Percentiles rank a stretch among this genome's conserved stretches.
These are phyloP conservation scores for Tetraselmis striata DNA, from an alignment of 139 green algal genomes.

Conservation along the genomic window DNA sequence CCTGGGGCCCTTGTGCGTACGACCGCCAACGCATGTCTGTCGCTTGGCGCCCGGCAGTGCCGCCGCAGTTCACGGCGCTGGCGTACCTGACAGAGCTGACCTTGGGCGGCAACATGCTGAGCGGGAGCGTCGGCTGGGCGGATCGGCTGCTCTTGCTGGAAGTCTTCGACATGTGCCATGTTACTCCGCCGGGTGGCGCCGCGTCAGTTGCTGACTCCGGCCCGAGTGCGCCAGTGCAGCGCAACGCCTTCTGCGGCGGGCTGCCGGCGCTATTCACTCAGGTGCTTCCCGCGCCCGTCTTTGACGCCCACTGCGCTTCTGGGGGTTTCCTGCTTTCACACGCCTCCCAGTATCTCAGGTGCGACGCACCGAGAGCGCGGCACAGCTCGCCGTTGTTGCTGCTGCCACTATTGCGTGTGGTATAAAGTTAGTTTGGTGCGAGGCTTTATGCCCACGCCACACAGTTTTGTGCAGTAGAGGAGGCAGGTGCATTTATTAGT, in stretches of 20 bases:
- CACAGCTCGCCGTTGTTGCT: no score
- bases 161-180: not conserved
- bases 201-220: no score
- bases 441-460: no score
- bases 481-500: no score
- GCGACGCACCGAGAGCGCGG: no score
- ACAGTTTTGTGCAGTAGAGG: no score
- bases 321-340: not conserved
- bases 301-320: no score
- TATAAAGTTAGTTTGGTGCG: no score
- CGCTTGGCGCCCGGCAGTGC: not conserved
- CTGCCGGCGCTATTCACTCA: not conserved
- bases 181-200: not conserved
- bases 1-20: not conserved
- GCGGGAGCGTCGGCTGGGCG: not conserved
- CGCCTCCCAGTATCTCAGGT: no score
- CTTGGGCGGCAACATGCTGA: not conserved
- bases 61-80: not conserved
- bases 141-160: not conserved
- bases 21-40: not conserved
- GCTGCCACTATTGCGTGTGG: no score
- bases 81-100: not conserved
- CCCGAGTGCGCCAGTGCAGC: not conserved
- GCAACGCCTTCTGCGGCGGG: not conserved
- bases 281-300: not conserved